These are phyloP conservation scores for Paramecium sexaurelia DNA, from an alignment of 73 alveolate genomes.

Conservation along the genomic window DNA sequence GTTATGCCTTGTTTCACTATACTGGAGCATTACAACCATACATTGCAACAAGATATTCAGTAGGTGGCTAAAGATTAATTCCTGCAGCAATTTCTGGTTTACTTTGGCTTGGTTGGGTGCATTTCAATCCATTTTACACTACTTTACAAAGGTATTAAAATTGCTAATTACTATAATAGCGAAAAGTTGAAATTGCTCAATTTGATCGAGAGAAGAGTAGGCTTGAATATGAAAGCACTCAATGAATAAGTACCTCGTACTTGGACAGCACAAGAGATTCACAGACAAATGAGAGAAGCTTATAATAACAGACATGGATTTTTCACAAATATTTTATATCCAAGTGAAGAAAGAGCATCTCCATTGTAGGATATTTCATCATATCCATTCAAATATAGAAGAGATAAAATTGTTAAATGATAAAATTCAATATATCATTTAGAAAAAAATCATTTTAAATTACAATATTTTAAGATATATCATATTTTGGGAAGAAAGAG, in stretches of 20 bases:
- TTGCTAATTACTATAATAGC: neutral
- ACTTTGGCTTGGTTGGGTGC: constrained; percentile 25
- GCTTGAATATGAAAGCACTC: constrained; percentile 54
- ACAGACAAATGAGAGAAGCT: constrained; percentile 60
- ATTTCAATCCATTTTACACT: constrained; percentile 34
- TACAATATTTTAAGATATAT: neutral
- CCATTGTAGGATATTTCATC: constrained; percentile 60
- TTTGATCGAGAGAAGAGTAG: constrained; percentile 50
- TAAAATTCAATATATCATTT: neutral
- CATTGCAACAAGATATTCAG: neutral
- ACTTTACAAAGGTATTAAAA: neutral
- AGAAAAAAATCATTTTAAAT: neutral
- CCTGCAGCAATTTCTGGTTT: constrained; percentile 17
- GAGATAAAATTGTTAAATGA: constrained; percentile 64
- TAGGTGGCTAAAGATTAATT: neutral
- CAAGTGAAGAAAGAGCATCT: constrained; percentile 63
- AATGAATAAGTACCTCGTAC: constrained; percentile 65
- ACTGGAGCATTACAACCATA: constrained; percentile 17
- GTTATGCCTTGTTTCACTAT: constrained; percentile 8
- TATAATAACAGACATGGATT: constrained; percentile 66
- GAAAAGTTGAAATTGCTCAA: constrained; percentile 56
- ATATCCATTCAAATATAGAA: constrained; percentile 55
- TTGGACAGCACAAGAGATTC: constrained; percentile 62
- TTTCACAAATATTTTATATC: constrained; percentile 54
- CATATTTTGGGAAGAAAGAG: no score